Conservation (phyloP, 1,284 basidiomycete species). For the Uromyces viciae-fabae region DNA sequence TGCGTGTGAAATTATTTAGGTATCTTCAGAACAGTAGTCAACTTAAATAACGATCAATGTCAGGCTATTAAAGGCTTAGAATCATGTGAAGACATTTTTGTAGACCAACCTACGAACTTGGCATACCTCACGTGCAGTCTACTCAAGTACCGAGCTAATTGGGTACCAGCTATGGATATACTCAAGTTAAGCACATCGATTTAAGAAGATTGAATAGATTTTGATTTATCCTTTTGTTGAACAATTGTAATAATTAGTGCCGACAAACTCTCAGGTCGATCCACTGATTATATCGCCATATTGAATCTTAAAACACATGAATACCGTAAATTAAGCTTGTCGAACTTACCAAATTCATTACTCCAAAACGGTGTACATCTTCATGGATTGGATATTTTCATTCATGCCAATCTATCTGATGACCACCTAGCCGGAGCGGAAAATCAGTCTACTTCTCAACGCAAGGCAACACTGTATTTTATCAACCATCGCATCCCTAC, state of each 20-base stretch:
- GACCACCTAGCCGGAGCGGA: background rate
- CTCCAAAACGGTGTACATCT: slow-evolving; percentile 23
- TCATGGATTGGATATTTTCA: slow-evolving; percentile 37
- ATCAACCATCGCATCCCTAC: slow-evolving; percentile 31
- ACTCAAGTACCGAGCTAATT: slow-evolving; percentile 10
- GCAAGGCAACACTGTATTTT: slow-evolving; percentile 26
- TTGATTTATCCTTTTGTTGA: no score
- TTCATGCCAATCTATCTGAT: slow-evolving; percentile 1
- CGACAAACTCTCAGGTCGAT: slow-evolving; percentile 1
- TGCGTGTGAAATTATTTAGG: background rate
- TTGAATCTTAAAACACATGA: slow-evolving; percentile 31
- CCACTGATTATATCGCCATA: slow-evolving; percentile 28
- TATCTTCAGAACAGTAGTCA: slow-evolving; percentile 20
- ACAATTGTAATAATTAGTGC: background rate
- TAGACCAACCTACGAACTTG: slow-evolving; percentile 14
- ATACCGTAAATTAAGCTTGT: slow-evolving; percentile 6
- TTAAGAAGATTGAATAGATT: no score
- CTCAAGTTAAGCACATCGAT: slow-evolving; percentile 12
- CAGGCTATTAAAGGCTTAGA: slow-evolving; percentile 25
- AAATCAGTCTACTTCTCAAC: background rate
- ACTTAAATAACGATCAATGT: slow-evolving; percentile 37
- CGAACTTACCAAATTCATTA: slow-evolving; percentile 22
- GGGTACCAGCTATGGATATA: slow-evolving; percentile 29
- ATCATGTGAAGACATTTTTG: slow-evolving; percentile 41
- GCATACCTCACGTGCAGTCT: slow-evolving; percentile 42